Evolutionary conservation across 2,329 filamentous ascomycete genomes (phyloP), one percentile per base, ranked within the genome.

Genomic region (Colletotrichum orbiculare): DNA sequence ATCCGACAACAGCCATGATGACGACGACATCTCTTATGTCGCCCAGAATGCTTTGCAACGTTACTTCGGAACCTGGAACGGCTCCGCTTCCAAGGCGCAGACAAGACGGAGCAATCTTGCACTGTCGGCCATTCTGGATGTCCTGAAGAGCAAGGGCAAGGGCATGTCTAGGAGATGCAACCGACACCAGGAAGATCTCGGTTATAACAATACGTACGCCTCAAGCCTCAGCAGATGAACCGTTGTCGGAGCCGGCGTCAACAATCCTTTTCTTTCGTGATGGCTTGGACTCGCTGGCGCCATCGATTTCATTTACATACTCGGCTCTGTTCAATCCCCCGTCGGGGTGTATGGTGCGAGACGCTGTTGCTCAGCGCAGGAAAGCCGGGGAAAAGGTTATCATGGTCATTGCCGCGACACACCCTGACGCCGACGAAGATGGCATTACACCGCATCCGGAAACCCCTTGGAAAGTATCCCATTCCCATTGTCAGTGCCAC

Each of bases 81-180:
- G 33, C 46, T 13, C 9, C 46, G 1, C 33, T 49, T 49, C 46
- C 17, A 33, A 49, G 46, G 25, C 8, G 17, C 8, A 49, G 46
- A 49, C 17, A 34, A 35, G 33, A 35, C 46, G 46, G 46, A 49
- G 46, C 25, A 49, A 34, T 34, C 17, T 11, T 49, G 17, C 46
- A 49, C 33, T 49, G 8, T 49, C 46, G 13, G 17, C 46, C 46
- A 45, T 49, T 49, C 46, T 49, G 11, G 17, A 49, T 49, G 17
- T 33, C 46, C 12, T 37, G 6, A 49, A 49, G 12, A 37, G 13
- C 46, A 49, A 49, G 17, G 25, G 17, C 46, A 48, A 17, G 25
- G 17, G 15, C 35, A 43, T 43, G 41, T 33, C 25, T 33, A 10
- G 13, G 8, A 33, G 25, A 34, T 48, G 46, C 25, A 35, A 13